These are phyloP conservation scores for Coemansia sp. DNA, from an alignment of 192 early-diverging fungal species.

Conservation along the genomic window DNA sequence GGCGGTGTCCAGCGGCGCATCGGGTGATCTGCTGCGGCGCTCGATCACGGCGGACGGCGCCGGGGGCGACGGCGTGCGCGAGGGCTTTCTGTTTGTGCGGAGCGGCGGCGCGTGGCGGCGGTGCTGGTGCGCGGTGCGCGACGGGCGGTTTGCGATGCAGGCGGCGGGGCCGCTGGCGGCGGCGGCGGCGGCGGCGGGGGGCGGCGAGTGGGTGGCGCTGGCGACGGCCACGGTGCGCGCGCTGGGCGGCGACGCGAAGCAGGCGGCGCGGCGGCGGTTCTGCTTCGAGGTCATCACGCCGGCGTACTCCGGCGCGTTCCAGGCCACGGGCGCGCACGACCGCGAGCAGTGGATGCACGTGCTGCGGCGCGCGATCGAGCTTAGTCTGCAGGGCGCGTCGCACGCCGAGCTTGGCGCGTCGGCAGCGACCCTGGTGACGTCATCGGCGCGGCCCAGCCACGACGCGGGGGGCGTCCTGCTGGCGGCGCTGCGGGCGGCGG, in stretches of 20 bases:
- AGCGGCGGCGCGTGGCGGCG: conserved; percentile 28
- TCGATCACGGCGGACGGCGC: neutral
- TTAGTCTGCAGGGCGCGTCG: no score
- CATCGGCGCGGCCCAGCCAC: conserved; percentile 4
- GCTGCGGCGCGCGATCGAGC: conserved; percentile 45
- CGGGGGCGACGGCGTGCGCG: conserved; percentile 27
- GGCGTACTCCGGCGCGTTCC: conserved; percentile 62
- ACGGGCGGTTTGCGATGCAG: conserved; percentile 25
- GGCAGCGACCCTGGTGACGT: conserved; percentile 10
- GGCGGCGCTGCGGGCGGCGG: conserved; percentile 15
- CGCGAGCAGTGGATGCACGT: conserved; percentile 68
- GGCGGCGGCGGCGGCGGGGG: neutral
- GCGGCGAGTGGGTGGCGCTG: conserved; percentile 20
- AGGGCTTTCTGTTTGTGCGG: conserved; percentile 41
- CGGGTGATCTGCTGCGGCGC: neutral
- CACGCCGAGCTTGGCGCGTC: no score
- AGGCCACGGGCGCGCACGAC: conserved; percentile 66
- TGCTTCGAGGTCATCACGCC: conserved; percentile 82
- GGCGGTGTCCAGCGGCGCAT: neutral
- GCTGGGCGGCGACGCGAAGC: conserved; percentile 27
- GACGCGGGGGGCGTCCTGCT: conserved; percentile 13
- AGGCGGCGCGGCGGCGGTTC: conserved; percentile 54
- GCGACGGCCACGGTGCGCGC: conserved; percentile 39
- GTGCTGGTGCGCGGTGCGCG: conserved; percentile 44
- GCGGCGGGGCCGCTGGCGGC: conserved; percentile 1